Percentiles rank a stretch among this genome's conserved stretches.
Conservation (phyloP, 2,329 filamentous ascomycete species). For the Rasamsonia emersonii region DNA sequence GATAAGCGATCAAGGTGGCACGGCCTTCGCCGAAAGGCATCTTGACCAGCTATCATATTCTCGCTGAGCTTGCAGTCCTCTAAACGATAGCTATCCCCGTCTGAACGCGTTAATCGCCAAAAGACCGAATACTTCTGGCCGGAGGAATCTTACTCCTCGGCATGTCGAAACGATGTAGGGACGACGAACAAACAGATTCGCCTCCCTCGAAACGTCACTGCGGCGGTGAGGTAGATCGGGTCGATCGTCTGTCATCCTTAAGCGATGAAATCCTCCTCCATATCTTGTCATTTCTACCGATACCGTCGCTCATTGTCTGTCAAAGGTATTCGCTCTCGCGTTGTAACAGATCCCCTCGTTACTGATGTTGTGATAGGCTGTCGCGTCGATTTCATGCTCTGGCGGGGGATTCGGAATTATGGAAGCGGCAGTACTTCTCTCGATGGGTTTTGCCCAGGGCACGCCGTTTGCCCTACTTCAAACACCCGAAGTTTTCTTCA, state of each 20-base stretch:
- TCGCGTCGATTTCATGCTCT: slow-evolving; percentile 67
- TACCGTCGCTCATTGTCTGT: slow-evolving; percentile 57
- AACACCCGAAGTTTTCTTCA: slow-evolving; percentile 28
- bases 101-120: too few relatives aligned
- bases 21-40: too few relatives aligned
- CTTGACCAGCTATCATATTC: too few relatives aligned
- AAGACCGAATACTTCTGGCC: background rate
- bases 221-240: slow-evolving; percentile 13
- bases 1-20: too few relatives aligned
- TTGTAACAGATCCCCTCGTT: slow-evolving; percentile 2
- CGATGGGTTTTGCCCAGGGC: slow-evolving; percentile 78
- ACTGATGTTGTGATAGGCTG: slow-evolving; percentile 14
- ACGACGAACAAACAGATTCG: slow-evolving; percentile 8
- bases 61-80: too few relatives aligned
- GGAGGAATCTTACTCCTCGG: background rate
- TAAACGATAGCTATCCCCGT: too few relatives aligned
- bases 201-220: slow-evolving; percentile 39
- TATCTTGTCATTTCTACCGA: slow-evolving; percentile 68
- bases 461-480: slow-evolving; percentile 62
- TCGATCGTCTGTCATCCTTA: slow-evolving; percentile 61
- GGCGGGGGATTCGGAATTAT: slow-evolving; percentile 74
- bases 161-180: slow-evolving; percentile 27
- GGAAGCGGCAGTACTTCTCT: slow-evolving; percentile 81
- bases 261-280: slow-evolving; percentile 85
- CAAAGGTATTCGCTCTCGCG: slow-evolving; percentile 43